phyloP scores from a whole-genome alignment of 352 stramenopile species.

The Phytophthora podocarpi region DNA sequence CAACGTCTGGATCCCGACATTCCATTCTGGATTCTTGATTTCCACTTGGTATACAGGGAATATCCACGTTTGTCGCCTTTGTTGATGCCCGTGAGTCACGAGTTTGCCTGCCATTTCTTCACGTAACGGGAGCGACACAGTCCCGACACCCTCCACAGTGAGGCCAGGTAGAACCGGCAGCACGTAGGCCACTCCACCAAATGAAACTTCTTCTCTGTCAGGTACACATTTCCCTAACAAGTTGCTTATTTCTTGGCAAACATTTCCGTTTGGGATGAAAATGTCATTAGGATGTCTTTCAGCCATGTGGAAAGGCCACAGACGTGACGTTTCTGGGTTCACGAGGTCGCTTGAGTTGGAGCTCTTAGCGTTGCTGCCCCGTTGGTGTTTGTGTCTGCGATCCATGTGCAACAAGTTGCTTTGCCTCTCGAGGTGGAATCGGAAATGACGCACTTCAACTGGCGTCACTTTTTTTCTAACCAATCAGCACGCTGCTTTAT shows the following conservation, averaged over 20 bases:
- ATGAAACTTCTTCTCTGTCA: not conserved
- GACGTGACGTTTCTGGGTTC: too few species aligned
- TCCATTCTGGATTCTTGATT: constrained; percentile 18
- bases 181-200: constrained; percentile 4
- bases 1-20: constrained; percentile 1
- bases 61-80: not conserved
- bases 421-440: too few species aligned
- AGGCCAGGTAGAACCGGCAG: constrained; percentile 13
- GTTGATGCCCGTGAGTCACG: not conserved
- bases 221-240: constrained; percentile 2
- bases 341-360: too few species aligned
- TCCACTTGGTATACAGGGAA: not conserved
- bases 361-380: too few species aligned
- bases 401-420: too few species aligned
- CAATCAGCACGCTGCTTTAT: constrained; percentile 12
- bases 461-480: not conserved
- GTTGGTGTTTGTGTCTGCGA: too few species aligned
- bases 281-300: constrained; percentile 6
- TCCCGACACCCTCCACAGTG: constrained; percentile 3
- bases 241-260: constrained; percentile 5
- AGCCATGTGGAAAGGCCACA: constrained; percentile 5
- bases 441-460: constrained; percentile 20
- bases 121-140: constrained; percentile 10
- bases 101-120: constrained; percentile 10
- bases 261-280: constrained; percentile 1